A percentile compares a stretch with the other conserved stretches of the same genome.
These are phyloP conservation scores for Stephania japonica DNA, from an alignment of 164 flowering plant species.

Conservation along the genomic window DNA sequence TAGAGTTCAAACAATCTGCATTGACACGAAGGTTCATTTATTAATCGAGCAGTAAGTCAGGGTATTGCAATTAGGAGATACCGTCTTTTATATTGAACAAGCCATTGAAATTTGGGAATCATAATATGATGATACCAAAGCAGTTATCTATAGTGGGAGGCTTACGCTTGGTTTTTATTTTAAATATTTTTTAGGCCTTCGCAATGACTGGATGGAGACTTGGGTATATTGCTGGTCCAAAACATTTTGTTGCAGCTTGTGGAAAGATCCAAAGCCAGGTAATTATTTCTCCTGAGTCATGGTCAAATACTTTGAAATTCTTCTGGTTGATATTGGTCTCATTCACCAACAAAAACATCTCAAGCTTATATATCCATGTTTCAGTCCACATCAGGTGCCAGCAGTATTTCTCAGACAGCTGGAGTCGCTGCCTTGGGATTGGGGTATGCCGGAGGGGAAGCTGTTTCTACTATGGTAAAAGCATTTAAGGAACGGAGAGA, in stretches of 20 bases:
- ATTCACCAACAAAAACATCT: not conserved
- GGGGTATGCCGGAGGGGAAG: constrained; percentile 94
- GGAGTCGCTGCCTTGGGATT: constrained; percentile 87
- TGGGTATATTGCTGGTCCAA: constrained; percentile 95
- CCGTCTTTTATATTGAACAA: no score
- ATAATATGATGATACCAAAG: not conserved
- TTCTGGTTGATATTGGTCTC: not conserved
- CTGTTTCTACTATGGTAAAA: constrained; percentile 70
- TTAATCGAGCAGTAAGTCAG: no score
- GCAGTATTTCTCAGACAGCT: constrained; percentile 94
- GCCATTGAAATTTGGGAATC: no score
- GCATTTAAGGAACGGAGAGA: constrained; percentile 86
- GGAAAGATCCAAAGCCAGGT: constrained; percentile 96
- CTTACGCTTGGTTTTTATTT: not conserved
- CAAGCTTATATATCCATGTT: constrained; percentile 11
- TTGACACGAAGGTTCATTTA: no score
- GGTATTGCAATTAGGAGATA: no score
- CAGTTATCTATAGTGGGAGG: no score
- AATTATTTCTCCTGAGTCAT: constrained; percentile 1
- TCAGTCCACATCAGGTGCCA: constrained; percentile 93
- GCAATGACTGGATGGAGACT: constrained; percentile 99
- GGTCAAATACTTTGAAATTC: not conserved
- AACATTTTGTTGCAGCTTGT: constrained; percentile 82
- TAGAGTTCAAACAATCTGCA: no score
- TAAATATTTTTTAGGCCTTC: constrained; percentile 53